Conservation (phyloP, 768 basidiomycete species). For the Calocybe cyanea region DNA sequence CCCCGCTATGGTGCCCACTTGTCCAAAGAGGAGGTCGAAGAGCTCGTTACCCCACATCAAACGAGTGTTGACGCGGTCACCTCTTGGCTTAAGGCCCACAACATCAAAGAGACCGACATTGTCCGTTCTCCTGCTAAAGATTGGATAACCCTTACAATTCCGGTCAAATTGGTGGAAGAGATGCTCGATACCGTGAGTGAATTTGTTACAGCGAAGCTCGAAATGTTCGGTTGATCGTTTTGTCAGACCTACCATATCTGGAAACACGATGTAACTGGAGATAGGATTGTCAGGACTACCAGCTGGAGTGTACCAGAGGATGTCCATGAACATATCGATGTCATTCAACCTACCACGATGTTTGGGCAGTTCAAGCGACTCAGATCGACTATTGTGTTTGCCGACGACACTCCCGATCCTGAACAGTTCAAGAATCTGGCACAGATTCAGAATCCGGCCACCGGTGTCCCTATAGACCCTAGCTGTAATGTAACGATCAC, state of each 20-base stretch:
- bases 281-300: conserved; percentile 56
- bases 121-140: conserved; percentile 57
- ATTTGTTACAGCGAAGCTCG: no score
- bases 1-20: conserved; percentile 50
- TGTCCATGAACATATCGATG: conserved; percentile 57
- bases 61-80: conserved; percentile 52
- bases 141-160: conserved; percentile 62
- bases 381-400: conserved; percentile 36
- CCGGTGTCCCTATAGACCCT: conserved; percentile 40
- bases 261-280: conserved; percentile 43
- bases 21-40: conserved; percentile 64
- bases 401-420: conserved; percentile 19
- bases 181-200: conserved; percentile 56
- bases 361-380: conserved; percentile 52
- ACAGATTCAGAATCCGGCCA: conserved; percentile 15
- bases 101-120: conserved; percentile 42
- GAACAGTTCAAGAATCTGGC: conserved; percentile 16
- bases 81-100: conserved; percentile 57
- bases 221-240: no score
- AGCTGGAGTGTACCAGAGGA: conserved; percentile 58
- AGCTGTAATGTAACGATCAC: conserved; percentile 49
- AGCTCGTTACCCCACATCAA: conserved; percentile 54
- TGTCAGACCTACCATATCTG: conserved; percentile 62
- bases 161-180: conserved; percentile 54
- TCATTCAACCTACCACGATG: conserved; percentile 68